Percentiles rank a stretch among this genome's conserved stretches.
Evolutionary conservation across 805 yeast species (phyloP).

Genomic region (Zygosaccharomyces pseudorouxii): DNA sequence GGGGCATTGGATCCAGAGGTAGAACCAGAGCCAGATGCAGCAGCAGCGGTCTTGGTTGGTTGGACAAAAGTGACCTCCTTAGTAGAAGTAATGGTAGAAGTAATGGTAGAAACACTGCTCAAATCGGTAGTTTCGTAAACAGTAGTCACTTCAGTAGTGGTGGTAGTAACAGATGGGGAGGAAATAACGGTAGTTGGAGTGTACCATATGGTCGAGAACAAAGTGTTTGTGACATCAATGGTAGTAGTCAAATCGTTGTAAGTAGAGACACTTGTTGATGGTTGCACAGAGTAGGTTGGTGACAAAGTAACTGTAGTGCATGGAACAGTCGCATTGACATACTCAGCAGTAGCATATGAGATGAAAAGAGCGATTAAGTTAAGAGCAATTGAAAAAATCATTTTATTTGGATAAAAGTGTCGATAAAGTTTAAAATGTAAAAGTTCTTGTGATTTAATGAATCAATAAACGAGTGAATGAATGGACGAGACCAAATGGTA

Average conservation of each 20-base stretch:
- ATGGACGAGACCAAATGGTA: conserved; percentile 25
- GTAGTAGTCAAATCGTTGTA: conserved; percentile 28
- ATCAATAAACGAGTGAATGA: conserved; percentile 6
- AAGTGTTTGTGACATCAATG: conserved; percentile 23
- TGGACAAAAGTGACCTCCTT: conserved; percentile 7
- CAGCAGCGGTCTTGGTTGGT: conserved; percentile 5
- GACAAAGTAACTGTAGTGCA: conserved; percentile 21
- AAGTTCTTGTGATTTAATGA: not conserved
- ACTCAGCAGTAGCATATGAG: conserved; percentile 19
- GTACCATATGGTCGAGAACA: conserved; percentile 22
- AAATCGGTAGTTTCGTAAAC: conserved; percentile 13
- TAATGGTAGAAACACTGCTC: conserved; percentile 22
- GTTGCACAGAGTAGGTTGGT: conserved; percentile 21
- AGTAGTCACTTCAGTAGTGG: conserved; percentile 17
- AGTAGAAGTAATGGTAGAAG: conserved; percentile 23
- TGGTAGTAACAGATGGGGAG: conserved; percentile 12
- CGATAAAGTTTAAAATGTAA: not conserved
- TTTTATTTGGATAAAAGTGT: conserved; percentile 6
- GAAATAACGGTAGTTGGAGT: conserved; percentile 15
- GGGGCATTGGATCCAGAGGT: not conserved
- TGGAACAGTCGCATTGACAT: conserved; percentile 17
- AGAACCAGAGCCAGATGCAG: conserved; percentile 1
- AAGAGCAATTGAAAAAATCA: conserved; percentile 12
- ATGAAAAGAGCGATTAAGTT: conserved; percentile 12
- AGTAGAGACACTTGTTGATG: conserved; percentile 16